Percentiles rank a stretch among this genome's conserved stretches.
Conservation (phyloP, 2,329 filamentous ascomycete genomes). For the Elsinoe fawcettii region DNA sequence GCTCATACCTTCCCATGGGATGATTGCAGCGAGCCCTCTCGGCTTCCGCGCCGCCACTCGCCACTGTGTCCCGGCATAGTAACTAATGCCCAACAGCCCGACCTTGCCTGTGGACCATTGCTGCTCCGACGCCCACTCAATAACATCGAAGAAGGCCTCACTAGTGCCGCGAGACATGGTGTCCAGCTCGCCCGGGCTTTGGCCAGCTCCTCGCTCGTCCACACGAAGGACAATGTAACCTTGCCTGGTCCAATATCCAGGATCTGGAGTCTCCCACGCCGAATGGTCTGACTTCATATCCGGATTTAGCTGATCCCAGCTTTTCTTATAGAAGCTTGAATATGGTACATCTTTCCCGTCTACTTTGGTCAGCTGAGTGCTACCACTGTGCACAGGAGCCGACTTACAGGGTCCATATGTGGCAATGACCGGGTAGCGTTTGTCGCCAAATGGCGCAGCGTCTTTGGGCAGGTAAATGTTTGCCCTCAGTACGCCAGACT, state of each 20-base stretch:
- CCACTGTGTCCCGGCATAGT: constrained; percentile 50
- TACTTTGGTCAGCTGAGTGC: too few relatives aligned
- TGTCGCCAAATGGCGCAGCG: too few relatives aligned
- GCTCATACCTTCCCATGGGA: constrained; percentile 51
- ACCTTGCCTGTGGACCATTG: constrained; percentile 23
- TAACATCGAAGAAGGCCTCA: constrained; percentile 21
- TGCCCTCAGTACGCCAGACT: too few relatives aligned
- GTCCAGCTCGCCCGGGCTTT: constrained; percentile 45
- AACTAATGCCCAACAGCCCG: constrained; percentile 42
- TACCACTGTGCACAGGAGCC: too few relatives aligned
- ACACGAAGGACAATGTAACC: constrained; percentile 31
- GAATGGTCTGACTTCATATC: constrained; percentile 36
- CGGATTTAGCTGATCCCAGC: constrained; percentile 32
- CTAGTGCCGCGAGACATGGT: constrained; percentile 47
- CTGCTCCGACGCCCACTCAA: constrained; percentile 21
- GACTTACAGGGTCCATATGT: too few relatives aligned
- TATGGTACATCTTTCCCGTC: too few relatives aligned
- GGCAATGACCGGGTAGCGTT: too few relatives aligned
- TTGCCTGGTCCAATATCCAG: constrained; percentile 30
- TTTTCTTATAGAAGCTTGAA: constrained; percentile 41
- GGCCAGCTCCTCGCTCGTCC: constrained; percentile 46
- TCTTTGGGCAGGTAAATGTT: too few relatives aligned
- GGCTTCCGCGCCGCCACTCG: constrained; percentile 46
- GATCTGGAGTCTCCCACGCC: constrained; percentile 39
- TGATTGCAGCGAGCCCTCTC: constrained; percentile 44